Percentiles rank a stretch among this genome's conserved stretches.
Conservation (phyloP, 2,329 filamentous ascomycete genomes). For the Alternaria sp. region DNA sequence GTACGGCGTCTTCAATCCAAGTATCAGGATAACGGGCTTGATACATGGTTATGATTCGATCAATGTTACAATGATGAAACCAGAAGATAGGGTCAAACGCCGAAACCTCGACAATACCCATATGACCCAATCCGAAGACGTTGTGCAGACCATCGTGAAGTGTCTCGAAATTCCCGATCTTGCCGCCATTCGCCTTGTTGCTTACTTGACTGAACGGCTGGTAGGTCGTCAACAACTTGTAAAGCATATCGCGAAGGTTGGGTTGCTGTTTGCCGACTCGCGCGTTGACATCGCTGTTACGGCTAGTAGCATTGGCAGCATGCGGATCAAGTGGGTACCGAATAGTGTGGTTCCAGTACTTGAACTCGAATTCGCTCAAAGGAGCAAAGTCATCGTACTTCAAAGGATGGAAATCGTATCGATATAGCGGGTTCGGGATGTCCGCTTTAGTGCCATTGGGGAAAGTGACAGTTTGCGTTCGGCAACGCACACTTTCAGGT, state of each 20-base stretch:
- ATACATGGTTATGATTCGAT: conserved; percentile 39
- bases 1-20: conserved; percentile 37
- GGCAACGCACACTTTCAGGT: conserved; percentile 32
- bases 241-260: conserved; percentile 43
- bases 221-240: conserved; percentile 44
- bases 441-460: conserved; percentile 37
- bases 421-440: conserved; percentile 39
- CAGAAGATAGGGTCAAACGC: conserved; percentile 46
- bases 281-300: conserved; percentile 36
- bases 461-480: conserved; percentile 31
- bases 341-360: conserved; percentile 45
- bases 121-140: conserved; percentile 54
- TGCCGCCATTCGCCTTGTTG: conserved; percentile 43
- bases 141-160: conserved; percentile 45
- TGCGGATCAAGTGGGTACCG: conserved; percentile 36
- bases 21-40: conserved; percentile 43
- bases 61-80: conserved; percentile 44
- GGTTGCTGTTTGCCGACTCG: conserved; percentile 38
- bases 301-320: conserved; percentile 36
- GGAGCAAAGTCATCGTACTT: conserved; percentile 37
- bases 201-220: conserved; percentile 44
- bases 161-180: conserved; percentile 44
- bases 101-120: conserved; percentile 43
- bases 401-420: conserved; percentile 44
- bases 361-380: conserved; percentile 41